A percentile compares a stretch with the other conserved stretches of the same genome.
phyloP scores from a whole-genome alignment of 116 monocot genomes.

The Cymodocea nodosa region DNA sequence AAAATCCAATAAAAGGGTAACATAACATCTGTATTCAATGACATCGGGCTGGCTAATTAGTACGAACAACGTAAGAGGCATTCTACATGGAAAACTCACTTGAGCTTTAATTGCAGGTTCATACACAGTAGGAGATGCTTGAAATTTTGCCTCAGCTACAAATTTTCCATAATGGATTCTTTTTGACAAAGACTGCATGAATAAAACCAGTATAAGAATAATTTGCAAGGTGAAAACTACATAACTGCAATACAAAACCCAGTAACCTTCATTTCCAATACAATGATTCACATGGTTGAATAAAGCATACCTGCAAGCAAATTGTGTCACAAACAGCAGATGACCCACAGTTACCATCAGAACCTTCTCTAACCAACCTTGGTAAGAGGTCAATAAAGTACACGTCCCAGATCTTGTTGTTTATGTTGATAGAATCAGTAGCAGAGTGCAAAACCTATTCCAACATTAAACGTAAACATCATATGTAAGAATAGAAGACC shows the following conservation, averaged over 20 bases:
- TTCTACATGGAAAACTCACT: conserved; percentile 17
- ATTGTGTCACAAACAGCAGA: conserved; percentile 91
- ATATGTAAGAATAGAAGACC: too few species aligned
- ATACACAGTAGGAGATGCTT: conserved; percentile 44
- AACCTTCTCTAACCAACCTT: conserved; percentile 58
- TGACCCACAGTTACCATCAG: conserved; percentile 82
- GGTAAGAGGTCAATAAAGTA: conserved; percentile 74
- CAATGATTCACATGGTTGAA: background rate
- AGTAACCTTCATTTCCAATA: background rate
- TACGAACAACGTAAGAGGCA: background rate
- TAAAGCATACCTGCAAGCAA: conserved; percentile 62
- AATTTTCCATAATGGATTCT: conserved; percentile 80
- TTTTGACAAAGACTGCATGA: conserved; percentile 62
- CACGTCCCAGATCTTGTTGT: conserved; percentile 76
- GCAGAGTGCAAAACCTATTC: conserved; percentile 68
- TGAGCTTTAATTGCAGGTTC: conserved; percentile 72
- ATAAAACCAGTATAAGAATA: conserved; percentile 2
- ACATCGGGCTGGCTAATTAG: background rate
- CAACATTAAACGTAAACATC: background rate
- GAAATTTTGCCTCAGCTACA: conserved; percentile 90
- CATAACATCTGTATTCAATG: background rate
- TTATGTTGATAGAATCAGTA: conserved; percentile 83
- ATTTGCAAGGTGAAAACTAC: background rate
- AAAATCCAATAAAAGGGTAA: background rate
- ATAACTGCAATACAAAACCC: background rate